Evolutionary conservation across 768 basidiomycete species (phyloP).

Genomic region (Suillus cothurnatus): DNA sequence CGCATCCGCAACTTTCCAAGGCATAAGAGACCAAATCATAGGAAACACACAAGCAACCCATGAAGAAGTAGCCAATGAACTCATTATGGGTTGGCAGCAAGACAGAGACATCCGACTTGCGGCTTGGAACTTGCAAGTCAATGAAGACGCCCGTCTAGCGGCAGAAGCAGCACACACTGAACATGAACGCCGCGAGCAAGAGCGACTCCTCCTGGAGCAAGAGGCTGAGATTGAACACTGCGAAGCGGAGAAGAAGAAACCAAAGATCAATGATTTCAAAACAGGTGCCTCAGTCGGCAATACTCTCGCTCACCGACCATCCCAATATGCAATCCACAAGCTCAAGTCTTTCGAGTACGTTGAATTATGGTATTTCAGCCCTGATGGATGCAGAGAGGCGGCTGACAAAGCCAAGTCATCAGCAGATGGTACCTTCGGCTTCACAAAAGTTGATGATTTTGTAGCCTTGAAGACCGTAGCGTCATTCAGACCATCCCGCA

Average conservation of each 20-base stretch:
- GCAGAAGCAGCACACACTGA: not conserved
- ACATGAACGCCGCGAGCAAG: too few relatives aligned
- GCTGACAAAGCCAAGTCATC: fast-evolving
- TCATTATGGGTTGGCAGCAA: not conserved
- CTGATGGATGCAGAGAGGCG: not conserved
- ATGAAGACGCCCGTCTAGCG: not conserved
- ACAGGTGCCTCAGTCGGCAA: too few relatives aligned
- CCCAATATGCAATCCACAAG: too few relatives aligned
- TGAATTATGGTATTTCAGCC: slow-evolving; percentile 18
- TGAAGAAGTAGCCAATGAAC: not conserved
- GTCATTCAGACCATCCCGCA: slow-evolving; percentile 17
- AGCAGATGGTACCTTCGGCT: slow-evolving; percentile 12
- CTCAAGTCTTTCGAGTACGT: too few relatives aligned
- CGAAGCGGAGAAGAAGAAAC: too few relatives aligned
- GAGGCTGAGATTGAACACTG: too few relatives aligned
- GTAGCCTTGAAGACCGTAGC: slow-evolving; percentile 14
- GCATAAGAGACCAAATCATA: too few relatives aligned
- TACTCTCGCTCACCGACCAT: too few relatives aligned
- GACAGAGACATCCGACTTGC: not conserved
- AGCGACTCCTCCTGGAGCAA: too few relatives aligned
- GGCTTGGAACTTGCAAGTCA: not conserved
- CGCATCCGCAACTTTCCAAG: too few relatives aligned
- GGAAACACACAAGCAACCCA: not conserved
- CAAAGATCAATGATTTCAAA: too few relatives aligned
- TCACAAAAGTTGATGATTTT: slow-evolving; percentile 13